Evolutionary conservation across 2,329 filamentous ascomycete species (phyloP), one percentile per base, ranked within the genome.

Genomic region (Neofusicoccum sp.): DNA sequence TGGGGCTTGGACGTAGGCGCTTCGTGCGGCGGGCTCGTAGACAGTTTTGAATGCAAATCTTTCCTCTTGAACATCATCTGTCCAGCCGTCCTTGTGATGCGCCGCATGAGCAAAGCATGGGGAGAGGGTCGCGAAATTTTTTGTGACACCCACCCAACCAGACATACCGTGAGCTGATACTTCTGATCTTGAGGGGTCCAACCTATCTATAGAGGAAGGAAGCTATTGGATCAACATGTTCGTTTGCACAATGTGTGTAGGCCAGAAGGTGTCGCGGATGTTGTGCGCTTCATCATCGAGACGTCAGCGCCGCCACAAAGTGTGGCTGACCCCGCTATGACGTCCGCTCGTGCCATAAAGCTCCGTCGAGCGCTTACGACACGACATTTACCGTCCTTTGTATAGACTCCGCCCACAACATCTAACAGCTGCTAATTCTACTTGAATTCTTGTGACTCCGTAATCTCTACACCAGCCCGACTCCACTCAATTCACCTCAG

Each of bases 261-360:
- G 22, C 22, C 2, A 2, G 22, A 29, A 29, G 8, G 28, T 39
- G 14, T 29, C 37, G 34, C 52, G 22, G 16, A 22, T 36, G 49
- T 11, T 29, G 34, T 12, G 33, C 22, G 37, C 28, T 36, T 41
- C n/a, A 58, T 58, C 54, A 58, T 58, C 39, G 8, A 4, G 34
- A 44, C 54, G 54, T 58, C 54, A 58, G 31, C 31, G 45, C 41
- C 34, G 54, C 54, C 36, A 43, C 54, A 45, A n/a, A n/a, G 41
- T 58, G 54, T 58, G 41, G 54, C 54, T 45, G 22, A 58, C 54
- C 54, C 54, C 54, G 54, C 54, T 47, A 58, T 58, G 54, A 58
- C 54, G 54, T 58, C 5, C 54, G 14, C 8, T n/a, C 3, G 34
- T 22, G 22, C 28, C n/a, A 45, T 45, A 58, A 58, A 47, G 54